phyloP scores from a whole-genome alignment of 495 filamentous ascomycete species.

The Tetracladium marchalianum region DNA sequence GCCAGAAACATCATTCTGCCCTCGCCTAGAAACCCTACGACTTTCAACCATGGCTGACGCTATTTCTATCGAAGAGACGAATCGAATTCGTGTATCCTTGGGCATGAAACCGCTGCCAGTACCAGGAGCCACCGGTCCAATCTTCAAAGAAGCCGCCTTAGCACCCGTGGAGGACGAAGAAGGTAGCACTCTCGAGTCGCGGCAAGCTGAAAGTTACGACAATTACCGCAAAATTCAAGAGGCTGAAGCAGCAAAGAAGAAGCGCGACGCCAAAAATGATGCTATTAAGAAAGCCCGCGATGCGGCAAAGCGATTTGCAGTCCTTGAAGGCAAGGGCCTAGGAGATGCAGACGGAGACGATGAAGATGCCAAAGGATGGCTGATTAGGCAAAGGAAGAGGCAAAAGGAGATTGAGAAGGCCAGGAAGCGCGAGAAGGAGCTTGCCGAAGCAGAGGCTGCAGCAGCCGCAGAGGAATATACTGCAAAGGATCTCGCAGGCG shows the following conservation, averaged over 20 bases:
- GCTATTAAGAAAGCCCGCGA: constrained; percentile 87
- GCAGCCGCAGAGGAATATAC: constrained; percentile 63
- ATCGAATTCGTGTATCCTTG: constrained; percentile 80
- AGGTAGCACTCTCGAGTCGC: constrained; percentile 68
- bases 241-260: constrained; percentile 53
- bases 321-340: constrained; percentile 70
- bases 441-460: constrained; percentile 42
- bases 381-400: constrained; percentile 78
- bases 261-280: constrained; percentile 64
- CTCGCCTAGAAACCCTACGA: background rate
- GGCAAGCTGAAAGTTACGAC: constrained; percentile 65
- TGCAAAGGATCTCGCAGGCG: constrained; percentile 71
- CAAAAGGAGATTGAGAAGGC: constrained; percentile 81
- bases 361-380: constrained; percentile 76
- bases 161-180: constrained; percentile 52
- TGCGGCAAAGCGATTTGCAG: constrained; percentile 59
- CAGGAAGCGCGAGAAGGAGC: constrained; percentile 63
- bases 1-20: background rate
- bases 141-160: constrained; percentile 45
- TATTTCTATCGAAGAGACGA: constrained; percentile 86
- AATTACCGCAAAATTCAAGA: constrained; percentile 46
- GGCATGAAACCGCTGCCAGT: constrained; percentile 88
- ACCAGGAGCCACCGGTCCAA: constrained; percentile 50
- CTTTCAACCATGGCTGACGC: constrained; percentile 60
- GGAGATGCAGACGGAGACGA: constrained; percentile 61